A percentile compares a stretch with the other conserved stretches of the same genome.
Conservation (phyloP, 345 rosid genomes). For the Carallia brachiata region DNA sequence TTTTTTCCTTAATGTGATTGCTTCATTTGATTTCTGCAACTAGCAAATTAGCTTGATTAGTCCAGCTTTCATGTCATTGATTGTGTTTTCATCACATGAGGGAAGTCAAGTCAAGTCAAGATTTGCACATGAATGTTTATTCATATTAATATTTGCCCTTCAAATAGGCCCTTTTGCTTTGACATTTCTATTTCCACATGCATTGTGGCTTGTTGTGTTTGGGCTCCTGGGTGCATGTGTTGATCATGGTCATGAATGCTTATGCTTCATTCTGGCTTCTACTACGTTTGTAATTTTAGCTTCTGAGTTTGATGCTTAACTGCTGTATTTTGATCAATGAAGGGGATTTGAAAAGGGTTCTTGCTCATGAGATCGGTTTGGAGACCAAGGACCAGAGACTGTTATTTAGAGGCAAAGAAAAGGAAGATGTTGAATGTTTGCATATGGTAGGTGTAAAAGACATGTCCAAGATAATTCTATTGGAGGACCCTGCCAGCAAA, state of each 20-base stretch:
- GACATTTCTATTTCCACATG: too few species aligned
- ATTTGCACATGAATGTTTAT: too few species aligned
- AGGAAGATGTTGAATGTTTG: constrained; percentile 44
- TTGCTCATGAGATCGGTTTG: constrained; percentile 41
- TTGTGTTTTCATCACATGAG: not conserved
- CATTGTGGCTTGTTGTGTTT: too few species aligned
- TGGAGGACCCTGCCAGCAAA: constrained; percentile 57
- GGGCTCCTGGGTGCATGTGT: not conserved
- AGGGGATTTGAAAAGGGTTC: constrained; percentile 49
- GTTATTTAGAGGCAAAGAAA: constrained; percentile 51
- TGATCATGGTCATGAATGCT: not conserved
- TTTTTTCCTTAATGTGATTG: too few species aligned
- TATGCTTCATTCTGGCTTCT: not conserved
- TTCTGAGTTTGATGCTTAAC: constrained; percentile 20
- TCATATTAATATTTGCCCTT: too few species aligned
- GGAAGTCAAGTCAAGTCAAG: not conserved
- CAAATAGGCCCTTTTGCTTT: too few species aligned
- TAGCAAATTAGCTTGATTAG: not conserved
- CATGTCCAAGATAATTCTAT: constrained; percentile 42
- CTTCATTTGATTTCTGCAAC: not conserved
- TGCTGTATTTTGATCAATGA: constrained; percentile 15
- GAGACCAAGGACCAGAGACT: constrained; percentile 52
- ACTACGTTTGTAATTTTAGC: not conserved
- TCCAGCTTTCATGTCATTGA: not conserved
- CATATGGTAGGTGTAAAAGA: constrained; percentile 55